Percentiles rank a stretch among this genome's conserved stretches.
These are phyloP conservation scores for Neohortaea acidophila DNA, from an alignment of 495 filamentous ascomycete genomes.

Conservation along the genomic window DNA sequence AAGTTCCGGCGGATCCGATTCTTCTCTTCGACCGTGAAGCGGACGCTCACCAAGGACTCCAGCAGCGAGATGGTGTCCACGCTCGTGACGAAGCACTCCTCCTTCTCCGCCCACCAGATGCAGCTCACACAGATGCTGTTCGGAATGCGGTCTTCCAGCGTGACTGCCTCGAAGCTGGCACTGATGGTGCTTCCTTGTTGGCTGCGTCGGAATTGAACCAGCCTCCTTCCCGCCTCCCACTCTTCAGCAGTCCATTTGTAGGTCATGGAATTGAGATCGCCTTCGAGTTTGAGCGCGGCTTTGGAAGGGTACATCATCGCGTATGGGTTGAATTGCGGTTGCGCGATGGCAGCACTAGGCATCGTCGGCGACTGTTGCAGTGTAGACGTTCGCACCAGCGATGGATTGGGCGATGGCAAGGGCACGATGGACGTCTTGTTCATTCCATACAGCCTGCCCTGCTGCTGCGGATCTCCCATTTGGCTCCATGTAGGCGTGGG, in stretches of 20 bases:
- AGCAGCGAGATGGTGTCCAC: constrained; percentile 91
- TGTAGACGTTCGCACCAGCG: constrained; percentile 72
- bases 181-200: constrained; percentile 39
- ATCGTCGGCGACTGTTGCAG: constrained; percentile 42
- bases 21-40: constrained; percentile 92
- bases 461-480: constrained; percentile 28
- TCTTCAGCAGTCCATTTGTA: constrained; percentile 70
- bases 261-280: constrained; percentile 67
- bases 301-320: constrained; percentile 67
- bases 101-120: constrained; percentile 76
- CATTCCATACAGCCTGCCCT: constrained; percentile 24
- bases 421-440: constrained; percentile 23
- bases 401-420: constrained; percentile 41
- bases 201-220: constrained; percentile 71
- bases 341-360: constrained; percentile 24
- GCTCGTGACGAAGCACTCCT: constrained; percentile 82
- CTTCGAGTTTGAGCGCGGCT: constrained; percentile 68
- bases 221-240: constrained; percentile 53
- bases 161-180: constrained; percentile 25
- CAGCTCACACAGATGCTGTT: constrained; percentile 31
- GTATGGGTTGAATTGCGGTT: constrained; percentile 58
- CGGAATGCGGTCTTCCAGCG: constrained; percentile 22
- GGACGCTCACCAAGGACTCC: constrained; percentile 66
- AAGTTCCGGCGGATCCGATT: constrained; percentile 91
- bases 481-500: constrained; percentile 17